These are phyloP conservation scores for Curvularia sp. DNA, from an alignment of 2,329 filamentous ascomycete genomes.

Conservation along the genomic window DNA sequence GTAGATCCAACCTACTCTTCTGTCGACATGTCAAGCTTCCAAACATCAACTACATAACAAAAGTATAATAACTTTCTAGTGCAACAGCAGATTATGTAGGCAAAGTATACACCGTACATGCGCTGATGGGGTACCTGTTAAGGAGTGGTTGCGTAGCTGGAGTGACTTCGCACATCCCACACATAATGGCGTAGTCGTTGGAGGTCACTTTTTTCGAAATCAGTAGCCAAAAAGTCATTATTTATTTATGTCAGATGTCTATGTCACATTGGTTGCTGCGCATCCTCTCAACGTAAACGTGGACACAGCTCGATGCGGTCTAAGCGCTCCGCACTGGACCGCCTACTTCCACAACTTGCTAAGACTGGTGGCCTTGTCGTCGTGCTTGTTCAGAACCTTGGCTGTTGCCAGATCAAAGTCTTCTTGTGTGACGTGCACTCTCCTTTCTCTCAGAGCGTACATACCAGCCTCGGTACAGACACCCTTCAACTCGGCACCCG, in stretches of 20 bases:
- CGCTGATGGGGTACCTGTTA: neutral
- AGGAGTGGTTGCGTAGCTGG: neutral
- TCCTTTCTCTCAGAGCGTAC: slow-evolving; percentile 93
- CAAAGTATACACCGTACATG: neutral
- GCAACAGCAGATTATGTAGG: slow-evolving; percentile 5
- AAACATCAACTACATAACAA: too few relatives aligned
- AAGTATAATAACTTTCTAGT: slow-evolving; percentile 56
- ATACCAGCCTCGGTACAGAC: slow-evolving; percentile 98
- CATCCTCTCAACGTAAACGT: slow-evolving; percentile 15
- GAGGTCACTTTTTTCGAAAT: neutral
- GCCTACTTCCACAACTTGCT: slow-evolving; percentile 83
- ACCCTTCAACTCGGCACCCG: slow-evolving; percentile 95
- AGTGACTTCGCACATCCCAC: slow-evolving; percentile 8
- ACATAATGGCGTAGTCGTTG: slow-evolving; percentile 2
- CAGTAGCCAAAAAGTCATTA: slow-evolving; percentile 7
- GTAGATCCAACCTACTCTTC: too few relatives aligned
- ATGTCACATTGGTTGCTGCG: slow-evolving; percentile 27
- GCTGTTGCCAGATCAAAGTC: slow-evolving; percentile 98
- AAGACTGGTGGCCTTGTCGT: slow-evolving; percentile 94
- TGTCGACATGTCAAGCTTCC: too few relatives aligned
- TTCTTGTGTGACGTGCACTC: slow-evolving; percentile 98
- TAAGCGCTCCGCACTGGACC: neutral
- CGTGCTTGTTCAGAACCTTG: slow-evolving; percentile 99
- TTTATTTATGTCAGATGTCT: slow-evolving; percentile 19
- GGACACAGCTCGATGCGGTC: slow-evolving; percentile 4